Percentiles rank a stretch among this genome's conserved stretches.
phyloP scores from a whole-genome alignment of 2,329 filamentous ascomycete species.

The Ophiostoma piceae region DNA sequence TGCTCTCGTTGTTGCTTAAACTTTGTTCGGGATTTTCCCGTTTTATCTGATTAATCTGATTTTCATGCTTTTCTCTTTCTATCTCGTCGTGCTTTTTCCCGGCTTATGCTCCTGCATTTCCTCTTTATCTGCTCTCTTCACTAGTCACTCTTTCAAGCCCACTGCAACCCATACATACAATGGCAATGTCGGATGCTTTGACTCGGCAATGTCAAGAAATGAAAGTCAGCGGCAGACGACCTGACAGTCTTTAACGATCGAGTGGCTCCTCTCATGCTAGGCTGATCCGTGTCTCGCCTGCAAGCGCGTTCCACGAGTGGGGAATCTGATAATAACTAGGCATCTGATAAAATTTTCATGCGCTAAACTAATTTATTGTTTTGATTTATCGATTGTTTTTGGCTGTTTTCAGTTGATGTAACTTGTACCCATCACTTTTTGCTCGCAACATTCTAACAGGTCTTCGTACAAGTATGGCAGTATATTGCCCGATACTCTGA shows the following conservation, averaged over 20 bases:
- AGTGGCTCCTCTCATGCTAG: not conserved
- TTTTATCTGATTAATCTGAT: not conserved
- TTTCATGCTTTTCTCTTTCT: not conserved
- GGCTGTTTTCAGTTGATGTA: not conserved
- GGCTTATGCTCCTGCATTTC: not conserved
- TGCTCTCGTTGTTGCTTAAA: not conserved
- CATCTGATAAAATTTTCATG: constrained; percentile 2
- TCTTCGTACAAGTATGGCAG: not conserved
- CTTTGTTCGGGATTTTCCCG: not conserved
- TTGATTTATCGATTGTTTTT: not conserved
- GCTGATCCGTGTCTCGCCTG: not conserved
- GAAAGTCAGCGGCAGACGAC: not conserved
- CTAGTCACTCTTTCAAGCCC: not conserved
- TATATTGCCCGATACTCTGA: not conserved
- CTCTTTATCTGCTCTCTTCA: not conserved
- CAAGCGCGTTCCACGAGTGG: not conserved
- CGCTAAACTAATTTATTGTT: not conserved
- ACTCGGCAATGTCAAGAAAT: not conserved
- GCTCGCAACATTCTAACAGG: not conserved
- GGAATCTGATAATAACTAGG: constrained; percentile 6
- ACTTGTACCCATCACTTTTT: not conserved
- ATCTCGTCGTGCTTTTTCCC: not conserved
- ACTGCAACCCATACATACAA: not conserved
- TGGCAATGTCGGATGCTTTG: not conserved
- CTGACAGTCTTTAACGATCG: not conserved